Evolutionary conservation across 2,329 filamentous ascomycete genomes (phyloP).

Genomic region (Monosporascus sp.): DNA sequence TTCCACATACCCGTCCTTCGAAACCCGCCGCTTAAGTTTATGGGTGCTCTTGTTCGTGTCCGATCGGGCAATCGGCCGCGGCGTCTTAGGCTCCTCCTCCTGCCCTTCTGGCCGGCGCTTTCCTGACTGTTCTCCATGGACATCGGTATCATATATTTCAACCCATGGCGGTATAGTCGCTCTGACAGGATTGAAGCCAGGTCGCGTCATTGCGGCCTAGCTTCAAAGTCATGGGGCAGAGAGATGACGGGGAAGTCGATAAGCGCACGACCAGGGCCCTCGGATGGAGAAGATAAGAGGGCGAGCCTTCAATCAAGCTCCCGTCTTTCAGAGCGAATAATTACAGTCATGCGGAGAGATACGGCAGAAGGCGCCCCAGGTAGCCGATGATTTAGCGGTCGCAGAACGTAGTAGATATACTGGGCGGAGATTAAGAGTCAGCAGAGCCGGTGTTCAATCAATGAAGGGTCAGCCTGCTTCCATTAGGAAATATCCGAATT

Average conservation of each 20-base stretch:
- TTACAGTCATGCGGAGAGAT: background rate
- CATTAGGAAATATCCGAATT: background rate
- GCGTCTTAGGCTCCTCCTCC: constrained; percentile 9
- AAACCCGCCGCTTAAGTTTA: constrained; percentile 25
- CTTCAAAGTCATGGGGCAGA: constrained; percentile 11
- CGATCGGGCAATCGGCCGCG: constrained; percentile 17
- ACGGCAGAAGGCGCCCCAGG: background rate
- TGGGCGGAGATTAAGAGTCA: background rate
- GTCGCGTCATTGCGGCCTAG: constrained; percentile 17
- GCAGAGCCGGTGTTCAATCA: background rate
- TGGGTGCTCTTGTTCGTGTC: constrained; percentile 21
- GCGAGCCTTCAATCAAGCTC: background rate
- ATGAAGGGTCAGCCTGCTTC: background rate
- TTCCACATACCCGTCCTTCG: constrained; percentile 27
- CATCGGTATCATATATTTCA: constrained; percentile 23
- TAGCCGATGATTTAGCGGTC: background rate
- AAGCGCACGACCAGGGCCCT: background rate
- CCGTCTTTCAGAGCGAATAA: background rate
- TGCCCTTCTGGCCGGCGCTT: constrained; percentile 1
- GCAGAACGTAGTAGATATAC: background rate
- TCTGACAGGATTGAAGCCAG: constrained; percentile 19
- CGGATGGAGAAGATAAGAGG: background rate
- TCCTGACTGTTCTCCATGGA: constrained; percentile 17
- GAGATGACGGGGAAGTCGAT: constrained; percentile 1
- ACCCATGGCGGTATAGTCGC: constrained; percentile 26